A percentile compares a stretch with the other conserved stretches of the same genome.
phyloP scores from a whole-genome alignment of 176 grass and related monocot species.

The Carex scoparia region DNA sequence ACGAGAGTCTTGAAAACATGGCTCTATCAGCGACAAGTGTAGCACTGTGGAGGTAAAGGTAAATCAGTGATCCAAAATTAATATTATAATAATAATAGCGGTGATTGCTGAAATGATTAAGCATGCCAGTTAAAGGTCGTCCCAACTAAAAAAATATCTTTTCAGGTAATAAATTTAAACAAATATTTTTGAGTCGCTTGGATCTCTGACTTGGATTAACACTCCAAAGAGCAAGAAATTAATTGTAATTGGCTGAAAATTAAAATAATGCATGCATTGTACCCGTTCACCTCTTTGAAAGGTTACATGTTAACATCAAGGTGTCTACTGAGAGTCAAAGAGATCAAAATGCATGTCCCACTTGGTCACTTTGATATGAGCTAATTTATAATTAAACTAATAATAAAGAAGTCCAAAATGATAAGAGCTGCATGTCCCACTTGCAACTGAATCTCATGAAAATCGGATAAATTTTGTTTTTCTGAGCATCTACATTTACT shows the following conservation, averaged over 20 bases:
- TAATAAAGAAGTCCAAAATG: background rate
- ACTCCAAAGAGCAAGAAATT: conserved; percentile 1
- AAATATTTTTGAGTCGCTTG: background rate
- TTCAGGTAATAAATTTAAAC: background rate
- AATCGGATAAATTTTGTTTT: too few species aligned
- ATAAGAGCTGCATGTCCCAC: background rate
- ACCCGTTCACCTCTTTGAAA: conserved; percentile 8
- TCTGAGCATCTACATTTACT: too few species aligned
- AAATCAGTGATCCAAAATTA: too few species aligned
- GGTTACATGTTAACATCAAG: background rate
- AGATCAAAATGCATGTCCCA: background rate
- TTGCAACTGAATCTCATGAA: too few species aligned
- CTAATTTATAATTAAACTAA: background rate
- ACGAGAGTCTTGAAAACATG: too few species aligned
- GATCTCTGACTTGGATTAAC: conserved; percentile 13
- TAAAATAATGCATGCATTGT: background rate
- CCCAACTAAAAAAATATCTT: background rate
- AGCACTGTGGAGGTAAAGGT: too few species aligned
- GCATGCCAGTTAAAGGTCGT: background rate
- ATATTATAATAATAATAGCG: background rate
- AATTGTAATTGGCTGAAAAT: background rate
- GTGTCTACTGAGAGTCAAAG: background rate
- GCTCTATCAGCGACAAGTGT: too few species aligned
- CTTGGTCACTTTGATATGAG: background rate
- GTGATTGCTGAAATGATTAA: background rate